A percentile compares a stretch with the other conserved stretches of the same genome.
Conservation (phyloP, 164 flowering plant genomes). For the Annona squamosa region DNA sequence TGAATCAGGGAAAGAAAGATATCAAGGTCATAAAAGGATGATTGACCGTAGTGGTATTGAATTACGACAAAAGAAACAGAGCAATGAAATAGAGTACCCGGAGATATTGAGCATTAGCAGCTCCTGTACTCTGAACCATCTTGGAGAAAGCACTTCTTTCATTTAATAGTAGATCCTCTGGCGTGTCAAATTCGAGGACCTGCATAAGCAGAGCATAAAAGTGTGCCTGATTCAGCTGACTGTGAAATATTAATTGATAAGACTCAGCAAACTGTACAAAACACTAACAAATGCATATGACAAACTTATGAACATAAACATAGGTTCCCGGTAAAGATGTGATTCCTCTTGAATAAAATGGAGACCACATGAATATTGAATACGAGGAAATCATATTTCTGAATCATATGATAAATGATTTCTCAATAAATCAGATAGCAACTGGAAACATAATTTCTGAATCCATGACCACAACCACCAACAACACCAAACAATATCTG, state of each 20-base stretch:
- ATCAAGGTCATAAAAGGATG: background rate
- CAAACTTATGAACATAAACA: background rate
- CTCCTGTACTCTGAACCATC: constrained; percentile 98
- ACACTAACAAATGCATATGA: background rate
- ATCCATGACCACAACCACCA: too few species aligned
- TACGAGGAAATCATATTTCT: too few species aligned
- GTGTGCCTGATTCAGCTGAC: background rate
- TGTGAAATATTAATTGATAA: background rate
- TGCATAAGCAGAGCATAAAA: constrained; percentile 16
- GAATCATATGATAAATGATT: too few species aligned
- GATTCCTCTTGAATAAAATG: too few species aligned
- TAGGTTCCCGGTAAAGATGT: background rate
- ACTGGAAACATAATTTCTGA: too few species aligned
- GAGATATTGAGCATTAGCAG: constrained; percentile 94
- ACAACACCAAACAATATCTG: too few species aligned
- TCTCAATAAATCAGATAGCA: too few species aligned
- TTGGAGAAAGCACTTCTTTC: constrained; percentile 81
- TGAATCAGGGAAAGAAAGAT: background rate
- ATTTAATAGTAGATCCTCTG: constrained; percentile 57
- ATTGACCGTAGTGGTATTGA: background rate
- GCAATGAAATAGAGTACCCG: constrained; percentile 19
- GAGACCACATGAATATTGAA: too few species aligned
- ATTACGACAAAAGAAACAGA: background rate
- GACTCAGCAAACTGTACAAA: background rate
- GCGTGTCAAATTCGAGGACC: constrained; percentile 85